Conservation (phyloP, 306 rosid species). For the Trichosanthes cucumerina region DNA sequence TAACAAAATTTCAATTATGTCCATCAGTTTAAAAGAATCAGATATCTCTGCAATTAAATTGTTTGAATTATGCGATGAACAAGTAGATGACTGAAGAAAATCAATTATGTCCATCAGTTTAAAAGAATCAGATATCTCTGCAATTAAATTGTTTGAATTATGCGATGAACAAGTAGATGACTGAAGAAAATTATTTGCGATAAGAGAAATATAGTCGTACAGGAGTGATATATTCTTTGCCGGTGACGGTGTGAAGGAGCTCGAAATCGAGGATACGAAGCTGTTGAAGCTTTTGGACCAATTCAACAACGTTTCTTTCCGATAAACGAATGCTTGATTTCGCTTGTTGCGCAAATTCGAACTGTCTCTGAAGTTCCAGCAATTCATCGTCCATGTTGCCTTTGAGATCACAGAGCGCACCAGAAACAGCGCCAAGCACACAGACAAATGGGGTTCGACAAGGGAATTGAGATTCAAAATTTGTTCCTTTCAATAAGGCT, state of each 20-base stretch:
- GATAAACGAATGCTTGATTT: slow-evolving; percentile 88
- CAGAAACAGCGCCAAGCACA: background rate
- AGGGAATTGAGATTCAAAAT: background rate
- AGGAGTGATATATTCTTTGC: slow-evolving; percentile 96
- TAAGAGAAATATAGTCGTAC: slow-evolving; percentile 27
- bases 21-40: background rate
- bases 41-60: background rate
- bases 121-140: background rate
- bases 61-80: background rate
- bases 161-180: background rate
- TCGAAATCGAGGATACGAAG: slow-evolving; percentile 90
- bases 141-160: background rate
- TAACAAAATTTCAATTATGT: background rate
- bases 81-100: background rate
- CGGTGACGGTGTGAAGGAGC: slow-evolving; percentile 87
- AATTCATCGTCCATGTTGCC: slow-evolving; percentile 77
- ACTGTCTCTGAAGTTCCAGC: slow-evolving; percentile 84
- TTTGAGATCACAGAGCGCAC: background rate
- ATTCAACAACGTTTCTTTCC: slow-evolving; percentile 94
- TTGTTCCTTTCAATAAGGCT: background rate
- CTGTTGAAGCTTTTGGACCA: slow-evolving; percentile 84
- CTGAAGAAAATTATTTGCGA: background rate
- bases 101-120: background rate
- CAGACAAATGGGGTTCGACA: background rate
- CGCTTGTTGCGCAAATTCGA: slow-evolving; percentile 92